These are phyloP conservation scores for Starmera amethionina DNA, from an alignment of 805 yeast species.

Conservation along the genomic window DNA sequence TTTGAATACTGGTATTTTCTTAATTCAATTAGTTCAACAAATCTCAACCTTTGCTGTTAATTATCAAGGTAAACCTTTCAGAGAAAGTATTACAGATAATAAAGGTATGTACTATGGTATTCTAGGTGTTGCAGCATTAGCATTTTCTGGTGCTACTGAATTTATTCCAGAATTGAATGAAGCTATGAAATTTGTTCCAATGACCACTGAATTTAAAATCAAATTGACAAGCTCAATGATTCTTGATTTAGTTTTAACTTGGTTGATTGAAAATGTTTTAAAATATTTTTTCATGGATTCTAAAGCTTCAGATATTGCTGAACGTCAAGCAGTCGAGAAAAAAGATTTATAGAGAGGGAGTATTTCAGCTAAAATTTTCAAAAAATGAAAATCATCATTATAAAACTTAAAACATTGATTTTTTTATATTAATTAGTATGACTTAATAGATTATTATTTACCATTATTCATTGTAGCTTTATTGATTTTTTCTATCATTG, in stretches of 20 bases:
- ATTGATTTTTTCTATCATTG: neutral
- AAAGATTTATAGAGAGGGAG: neutral
- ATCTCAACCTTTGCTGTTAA: slow-evolving; percentile 96
- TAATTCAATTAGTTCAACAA: slow-evolving; percentile 91
- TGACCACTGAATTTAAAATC: slow-evolving; percentile 63
- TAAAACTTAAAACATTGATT: neutral
- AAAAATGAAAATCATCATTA: no score
- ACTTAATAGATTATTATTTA: neutral
- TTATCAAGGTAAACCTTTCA: slow-evolving; percentile 94
- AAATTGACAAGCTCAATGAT: slow-evolving; percentile 67
- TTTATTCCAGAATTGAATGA: slow-evolving; percentile 90
- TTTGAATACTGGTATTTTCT: slow-evolving; percentile 91
- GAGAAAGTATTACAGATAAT: slow-evolving; percentile 82
- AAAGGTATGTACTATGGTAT: slow-evolving; percentile 96
- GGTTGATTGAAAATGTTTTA: slow-evolving; percentile 70
- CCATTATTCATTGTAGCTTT: neutral
- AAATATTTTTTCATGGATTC: slow-evolving; percentile 84
- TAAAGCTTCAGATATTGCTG: slow-evolving; percentile 86
- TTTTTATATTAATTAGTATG: neutral
- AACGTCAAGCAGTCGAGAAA: slow-evolving; percentile 11
- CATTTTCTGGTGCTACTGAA: slow-evolving; percentile 88
- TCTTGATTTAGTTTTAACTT: slow-evolving; percentile 67
- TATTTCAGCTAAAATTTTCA: no score
- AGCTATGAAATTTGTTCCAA: slow-evolving; percentile 84
- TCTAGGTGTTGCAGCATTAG: slow-evolving; percentile 81